phyloP scores from a whole-genome alignment of 176 grass and related monocot species.

The Carex scoparia region DNA sequence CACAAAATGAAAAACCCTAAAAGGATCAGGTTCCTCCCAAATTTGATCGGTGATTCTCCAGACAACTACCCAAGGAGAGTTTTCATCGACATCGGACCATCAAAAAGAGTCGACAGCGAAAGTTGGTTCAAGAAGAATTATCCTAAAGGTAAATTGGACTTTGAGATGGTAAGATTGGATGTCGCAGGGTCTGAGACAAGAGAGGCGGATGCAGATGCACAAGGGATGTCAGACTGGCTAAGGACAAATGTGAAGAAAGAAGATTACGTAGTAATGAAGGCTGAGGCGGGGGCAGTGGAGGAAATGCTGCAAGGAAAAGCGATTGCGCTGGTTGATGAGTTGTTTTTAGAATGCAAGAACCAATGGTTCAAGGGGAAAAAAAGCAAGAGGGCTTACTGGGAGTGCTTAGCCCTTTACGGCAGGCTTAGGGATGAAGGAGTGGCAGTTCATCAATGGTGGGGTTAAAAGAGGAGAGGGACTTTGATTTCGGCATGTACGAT shows the following conservation, averaged over 20 bases:
- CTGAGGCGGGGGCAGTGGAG: slow-evolving; percentile 35
- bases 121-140: slow-evolving; percentile 53
- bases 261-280: slow-evolving; percentile 62
- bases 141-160: slow-evolving; percentile 36
- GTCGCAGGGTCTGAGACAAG: slow-evolving; percentile 6
- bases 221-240: slow-evolving; percentile 47
- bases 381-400: slow-evolving; percentile 42
- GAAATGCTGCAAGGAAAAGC: slow-evolving; percentile 35
- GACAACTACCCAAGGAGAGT: slow-evolving; percentile 35
- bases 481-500: not conserved
- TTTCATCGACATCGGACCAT: slow-evolving; percentile 38
- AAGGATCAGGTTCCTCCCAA: slow-evolving; percentile 30
- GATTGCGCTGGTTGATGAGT: slow-evolving; percentile 38
- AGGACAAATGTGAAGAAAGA: slow-evolving; percentile 43
- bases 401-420: slow-evolving; percentile 51
- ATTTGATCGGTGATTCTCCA: slow-evolving; percentile 38
- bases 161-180: slow-evolving; percentile 42
- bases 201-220: not conserved
- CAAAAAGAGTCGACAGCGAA: slow-evolving; percentile 4
- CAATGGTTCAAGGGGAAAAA: slow-evolving; percentile 12
- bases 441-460: slow-evolving; percentile 66
- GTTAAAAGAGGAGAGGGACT: slow-evolving; percentile 24
- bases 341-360: slow-evolving; percentile 51
- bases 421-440: slow-evolving; percentile 46
- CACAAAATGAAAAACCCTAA: slow-evolving; percentile 19